Conservation (phyloP, 1,284 basidiomycete species). For the Kwoniella shivajii region DNA sequence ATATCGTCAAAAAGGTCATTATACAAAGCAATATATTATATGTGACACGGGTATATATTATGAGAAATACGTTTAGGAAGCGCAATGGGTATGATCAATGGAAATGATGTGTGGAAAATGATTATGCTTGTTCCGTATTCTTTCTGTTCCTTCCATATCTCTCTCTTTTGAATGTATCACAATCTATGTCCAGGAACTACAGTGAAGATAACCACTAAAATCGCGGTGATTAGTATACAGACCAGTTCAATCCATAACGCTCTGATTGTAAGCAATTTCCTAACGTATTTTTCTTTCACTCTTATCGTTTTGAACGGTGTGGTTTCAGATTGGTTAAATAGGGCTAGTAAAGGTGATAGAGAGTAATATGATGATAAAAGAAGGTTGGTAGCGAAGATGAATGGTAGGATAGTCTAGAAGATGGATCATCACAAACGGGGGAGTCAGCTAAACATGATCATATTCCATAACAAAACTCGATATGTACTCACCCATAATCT, state of each 20-base stretch:
- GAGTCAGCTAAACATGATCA: not conserved
- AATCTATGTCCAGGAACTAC: slow-evolving; percentile 48
- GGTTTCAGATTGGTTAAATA: slow-evolving; percentile 54
- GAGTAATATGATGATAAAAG: slow-evolving; percentile 95
- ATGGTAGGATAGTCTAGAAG: slow-evolving; percentile 85
- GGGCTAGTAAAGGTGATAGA: slow-evolving; percentile 76
- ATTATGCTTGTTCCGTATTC: no score
- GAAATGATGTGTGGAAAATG: not conserved
- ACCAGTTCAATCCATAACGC: slow-evolving; percentile 72
- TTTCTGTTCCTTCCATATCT: no score
- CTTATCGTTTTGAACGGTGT: slow-evolving; percentile 85
- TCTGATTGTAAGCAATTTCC: slow-evolving; percentile 80
- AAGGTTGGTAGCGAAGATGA: slow-evolving; percentile 83
- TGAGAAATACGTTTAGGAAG: not conserved
- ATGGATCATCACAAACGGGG: no score
- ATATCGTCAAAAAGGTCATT: no score
- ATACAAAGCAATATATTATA: not conserved
- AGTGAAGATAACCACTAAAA: slow-evolving; percentile 48
- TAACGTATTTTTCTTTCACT: slow-evolving; percentile 89
- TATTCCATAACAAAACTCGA: not conserved
- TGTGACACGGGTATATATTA: not conserved
- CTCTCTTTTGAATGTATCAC: no score
- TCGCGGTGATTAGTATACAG: slow-evolving; percentile 40
- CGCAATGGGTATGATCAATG: not conserved
- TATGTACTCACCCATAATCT: slow-evolving; percentile 82